Conservation (phyloP, 2,329 filamentous ascomycete species). For the Malbranchea zuffiana region DNA sequence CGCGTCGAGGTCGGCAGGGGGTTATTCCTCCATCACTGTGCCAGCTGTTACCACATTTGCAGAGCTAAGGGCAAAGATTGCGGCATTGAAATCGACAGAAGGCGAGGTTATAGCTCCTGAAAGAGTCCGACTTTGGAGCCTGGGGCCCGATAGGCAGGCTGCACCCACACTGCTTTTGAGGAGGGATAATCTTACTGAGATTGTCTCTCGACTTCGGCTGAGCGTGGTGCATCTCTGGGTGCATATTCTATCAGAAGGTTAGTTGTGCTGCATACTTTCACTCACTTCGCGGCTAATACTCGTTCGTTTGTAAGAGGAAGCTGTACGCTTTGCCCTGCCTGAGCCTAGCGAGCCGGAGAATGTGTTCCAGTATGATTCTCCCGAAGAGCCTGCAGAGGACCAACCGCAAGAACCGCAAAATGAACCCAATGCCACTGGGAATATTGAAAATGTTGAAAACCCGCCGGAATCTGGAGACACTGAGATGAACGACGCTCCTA, state of each 20-base stretch:
- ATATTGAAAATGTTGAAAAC: too few relatives aligned
- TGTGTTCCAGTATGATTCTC: too few relatives aligned
- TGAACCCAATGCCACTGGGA: too few relatives aligned
- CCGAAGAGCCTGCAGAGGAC: too few relatives aligned
- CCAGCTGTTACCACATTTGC: slow-evolving; percentile 20
- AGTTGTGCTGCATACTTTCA: not conserved
- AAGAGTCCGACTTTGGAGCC: slow-evolving; percentile 32
- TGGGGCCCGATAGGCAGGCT: slow-evolving; percentile 26
- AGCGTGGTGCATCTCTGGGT: slow-evolving; percentile 30
- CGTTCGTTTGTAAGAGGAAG: not conserved
- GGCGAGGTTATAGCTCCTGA: slow-evolving; percentile 21
- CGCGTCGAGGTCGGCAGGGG: slow-evolving; percentile 25
- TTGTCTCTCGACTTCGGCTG: slow-evolving; percentile 20
- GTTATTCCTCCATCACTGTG: slow-evolving; percentile 4
- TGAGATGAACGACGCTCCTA: slow-evolving; percentile 12
- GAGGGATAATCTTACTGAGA: slow-evolving; percentile 24
- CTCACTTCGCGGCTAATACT: too few relatives aligned
- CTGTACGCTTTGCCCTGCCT: not conserved
- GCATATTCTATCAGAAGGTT: slow-evolving; percentile 29
- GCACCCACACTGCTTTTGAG: slow-evolving; percentile 28
- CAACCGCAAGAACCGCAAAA: not conserved
- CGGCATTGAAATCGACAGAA: slow-evolving; percentile 22
- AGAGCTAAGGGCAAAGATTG: slow-evolving; percentile 30
- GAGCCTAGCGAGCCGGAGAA: not conserved
- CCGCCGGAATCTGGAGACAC: slow-evolving; percentile 15